Evolutionary conservation across 2,329 filamentous ascomycete genomes (phyloP), one percentile per base, ranked within the genome.

Genomic region (Ceratocystis destructans): DNA sequence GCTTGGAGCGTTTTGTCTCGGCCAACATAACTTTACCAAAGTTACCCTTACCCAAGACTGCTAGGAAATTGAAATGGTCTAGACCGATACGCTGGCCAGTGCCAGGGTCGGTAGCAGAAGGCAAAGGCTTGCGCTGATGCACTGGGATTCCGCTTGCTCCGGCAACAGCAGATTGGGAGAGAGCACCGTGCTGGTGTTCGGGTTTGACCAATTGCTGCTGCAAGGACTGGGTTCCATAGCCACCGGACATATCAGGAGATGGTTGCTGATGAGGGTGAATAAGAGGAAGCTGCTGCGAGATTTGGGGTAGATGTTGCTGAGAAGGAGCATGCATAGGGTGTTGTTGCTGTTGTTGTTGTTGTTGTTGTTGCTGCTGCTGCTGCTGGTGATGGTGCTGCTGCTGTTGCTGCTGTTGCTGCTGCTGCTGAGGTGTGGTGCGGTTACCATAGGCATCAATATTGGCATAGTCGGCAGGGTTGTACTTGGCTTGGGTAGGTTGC

Each of bases 11-110:
- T 80, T 99, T 99, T 1, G 94, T 96, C 78, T 99, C 95, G 1
- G 94, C 94, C 75, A 99, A 80, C 94, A 99, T 99, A 77, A 99
- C 94, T 78, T 99, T 99, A 76, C 94, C 94, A 74, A 99, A 99
- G 78, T 99, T 99, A 79, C 94, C 94, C 78, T 99, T 99, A 74
- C 94, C 94, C 70, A 99, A 84, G 65, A 99, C 94, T 70, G 95
- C 93, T 70, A 99, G 82, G 83, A 99, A 99, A 75, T 99, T 99
- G 82, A 99, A 99, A 77, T 99, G 92, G 74, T 99, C 95, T 59
- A 99, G 80, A 20, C 94, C 94, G 73, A 99, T 97, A 64, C 93
- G 85, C 73, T 87, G 84, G 41, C 89, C 89, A 67, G 87, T 90
- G 50, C 89, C 88, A 2, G 84, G 79, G 68, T 87, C 81, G 69